phyloP scores from a whole-genome alignment of 2,329 filamentous ascomycete species.

The Fusarium pseudoanthophilum region DNA sequence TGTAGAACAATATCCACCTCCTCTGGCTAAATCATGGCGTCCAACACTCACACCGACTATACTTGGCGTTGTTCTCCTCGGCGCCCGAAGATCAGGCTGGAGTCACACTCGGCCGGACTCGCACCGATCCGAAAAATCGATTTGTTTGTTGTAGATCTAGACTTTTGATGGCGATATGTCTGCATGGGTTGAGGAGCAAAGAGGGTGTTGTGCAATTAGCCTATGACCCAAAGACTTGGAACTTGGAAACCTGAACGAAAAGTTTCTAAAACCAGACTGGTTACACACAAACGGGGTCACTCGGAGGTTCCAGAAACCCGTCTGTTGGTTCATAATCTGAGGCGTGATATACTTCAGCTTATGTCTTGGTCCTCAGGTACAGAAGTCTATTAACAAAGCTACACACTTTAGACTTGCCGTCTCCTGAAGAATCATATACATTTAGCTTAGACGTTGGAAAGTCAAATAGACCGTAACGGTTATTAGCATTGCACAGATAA shows the following conservation, averaged over 20 bases:
- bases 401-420: not conserved
- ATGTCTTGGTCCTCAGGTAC: not conserved
- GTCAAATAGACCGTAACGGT: not conserved
- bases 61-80: constrained; percentile 2
- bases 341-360: not conserved
- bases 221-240: not conserved
- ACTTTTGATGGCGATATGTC: not conserved
- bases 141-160: not conserved
- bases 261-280: not conserved
- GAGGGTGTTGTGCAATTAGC: not conserved
- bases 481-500: not conserved
- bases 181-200: not conserved
- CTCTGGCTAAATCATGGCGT: not conserved
- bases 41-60: not conserved
- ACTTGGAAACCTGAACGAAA: not conserved
- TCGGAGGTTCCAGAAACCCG: not conserved
- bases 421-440: not conserved
- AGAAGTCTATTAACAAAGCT: not conserved
- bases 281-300: not conserved
- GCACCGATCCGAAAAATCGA: not conserved
- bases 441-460: not conserved
- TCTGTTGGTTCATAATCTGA: not conserved
- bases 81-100: not conserved
- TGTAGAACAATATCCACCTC: not conserved
- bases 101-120: not conserved